Evolutionary conservation across 257 asterid species (phyloP), one percentile per base, ranked within the genome.

Genomic region (Capsicum baccatum): DNA sequence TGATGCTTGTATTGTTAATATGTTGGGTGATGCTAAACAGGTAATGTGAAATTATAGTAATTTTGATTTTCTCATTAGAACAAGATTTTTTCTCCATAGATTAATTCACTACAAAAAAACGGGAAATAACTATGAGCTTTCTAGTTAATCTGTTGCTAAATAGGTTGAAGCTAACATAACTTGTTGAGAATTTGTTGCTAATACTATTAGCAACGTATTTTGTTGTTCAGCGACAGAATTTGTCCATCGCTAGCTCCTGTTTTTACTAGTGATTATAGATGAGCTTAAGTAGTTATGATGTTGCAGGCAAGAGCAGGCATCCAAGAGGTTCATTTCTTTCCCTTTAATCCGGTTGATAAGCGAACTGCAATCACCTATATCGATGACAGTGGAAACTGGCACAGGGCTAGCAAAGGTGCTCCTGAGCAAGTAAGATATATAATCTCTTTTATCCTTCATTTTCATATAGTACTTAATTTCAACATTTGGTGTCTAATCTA

Each of bases 381-480:
- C 0, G 94, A 92, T 74, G 42, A 55, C 16, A 79, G 69, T 16
- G 97, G 94, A 3, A 83, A 92, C 58, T 92, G 97, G 97, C 90
- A 89, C 59, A 87, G 97, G 69, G 91, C 84, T 42, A 91, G 97
- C 93, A 92, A 92, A 84, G 97, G 97, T 52, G 97, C 97, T 42
- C 97, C 97, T 0, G 97, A 92, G 84, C 94, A 92, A 90, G 96
- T 92, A 84, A 80, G 76, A 68, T 3, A 59, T 67, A 67, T 4
- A 50, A 13, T 21, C 60, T 7, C 26, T 52, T 26, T 76, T 52
- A 14, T 37, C 26, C 26, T 68, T 35, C 76, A 68, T 6, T 2
- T 35, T 8, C 9, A 5, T 67, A 35, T 21, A 21, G 44, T 39
- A 3, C 56, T 47, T 26, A 3, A 12, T 12, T 19, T 73, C 44